Percentiles rank a stretch among this genome's conserved stretches.
Evolutionary conservation across 2,329 filamentous ascomycete genomes (phyloP).

Genomic region (Colletotrichum higginsianum): DNA sequence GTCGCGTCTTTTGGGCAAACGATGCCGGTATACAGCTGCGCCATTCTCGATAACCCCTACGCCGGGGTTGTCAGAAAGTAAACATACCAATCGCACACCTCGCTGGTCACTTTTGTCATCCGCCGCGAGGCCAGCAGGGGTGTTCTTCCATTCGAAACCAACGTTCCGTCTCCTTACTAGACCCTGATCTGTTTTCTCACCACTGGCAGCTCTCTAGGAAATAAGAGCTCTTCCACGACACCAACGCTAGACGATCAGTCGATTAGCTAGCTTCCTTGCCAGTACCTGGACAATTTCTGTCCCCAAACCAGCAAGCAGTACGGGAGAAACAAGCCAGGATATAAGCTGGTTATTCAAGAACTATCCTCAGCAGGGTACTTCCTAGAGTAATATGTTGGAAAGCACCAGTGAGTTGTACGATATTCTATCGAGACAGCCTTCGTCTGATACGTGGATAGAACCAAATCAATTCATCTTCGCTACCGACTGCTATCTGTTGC

Average conservation of each 20-base stretch:
- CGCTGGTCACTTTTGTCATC: conserved; percentile 44
- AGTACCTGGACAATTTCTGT: not conserved
- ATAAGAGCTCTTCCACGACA: not conserved
- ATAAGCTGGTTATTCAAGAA: not conserved
- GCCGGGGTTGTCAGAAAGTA: conserved; percentile 64
- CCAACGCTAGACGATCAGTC: conserved; percentile 10
- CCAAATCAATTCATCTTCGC: not conserved
- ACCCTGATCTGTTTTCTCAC: not conserved
- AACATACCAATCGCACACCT: conserved; percentile 47
- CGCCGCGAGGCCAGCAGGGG: conserved; percentile 15
- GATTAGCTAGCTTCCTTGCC: not conserved
- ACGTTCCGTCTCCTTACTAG: not conserved
- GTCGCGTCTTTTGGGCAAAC: conserved; percentile 24
- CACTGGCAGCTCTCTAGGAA: not conserved
- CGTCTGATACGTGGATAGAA: conserved; percentile 13
- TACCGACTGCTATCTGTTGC: conserved; percentile 14
- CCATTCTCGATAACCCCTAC: conserved; percentile 64
- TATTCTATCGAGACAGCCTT: not conserved
- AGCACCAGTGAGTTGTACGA: conserved; percentile 9
- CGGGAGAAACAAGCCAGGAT: not conserved
- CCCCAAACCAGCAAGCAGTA: not conserved
- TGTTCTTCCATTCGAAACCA: not conserved
- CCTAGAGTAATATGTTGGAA: conserved; percentile 29
- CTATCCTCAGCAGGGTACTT: not conserved
- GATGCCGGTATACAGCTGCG: conserved; percentile 44